Base-by-base conservation (phyloP, 768 basidiomycete species). In the Mycena sanguinolenta region DNA sequence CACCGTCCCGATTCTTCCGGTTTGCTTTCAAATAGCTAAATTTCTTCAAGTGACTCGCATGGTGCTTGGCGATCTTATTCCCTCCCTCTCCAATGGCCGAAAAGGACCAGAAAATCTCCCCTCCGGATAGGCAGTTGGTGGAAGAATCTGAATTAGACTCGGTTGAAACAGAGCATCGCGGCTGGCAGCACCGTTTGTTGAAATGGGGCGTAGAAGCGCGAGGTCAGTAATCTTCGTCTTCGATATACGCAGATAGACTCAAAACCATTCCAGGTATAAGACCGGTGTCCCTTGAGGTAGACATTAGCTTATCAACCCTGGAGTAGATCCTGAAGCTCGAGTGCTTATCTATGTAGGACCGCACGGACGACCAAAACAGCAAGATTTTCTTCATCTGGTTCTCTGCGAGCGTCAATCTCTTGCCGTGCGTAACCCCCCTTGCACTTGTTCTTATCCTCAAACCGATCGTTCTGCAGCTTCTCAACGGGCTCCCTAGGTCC, bases 311-410 rank as follows among this genome's bases (percentile, higher is more conserved):
- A 21, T 13, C 36, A 4, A 23, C 17, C 14, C 27, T 53, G 30
- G 6, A 46, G 8, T n/a, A n/a, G 50, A 23, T 36, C 28, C 32
- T 52, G 38, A 52, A 12, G 23, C 53, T 44, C 39, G 39, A 16
- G n/a, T 13, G n/a, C n/a, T n/a, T n/a, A n/a, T n/a, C n/a, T 30
- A 19, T 5, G 39, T 46, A 89, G 52, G 84, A 89, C 63, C 86
- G 91, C 44, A 88, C 81, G 9, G 91, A 91, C 71, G 86, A 83
- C 12, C 89, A 89, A 59, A 88, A 87, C 74, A 87, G 82, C 79
- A 92, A 92, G 73, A 84, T 92, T 30, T 93, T 94, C 82, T 93
- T 93, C 79, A 84, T 93, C 12, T 94, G 91, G 90, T 90, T 94
- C 75, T 88, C 92, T 0, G 85, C 88, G 67, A 93, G 93, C 78